Percentiles rank a stretch among this genome's conserved stretches.
phyloP scores from a whole-genome alignment of 2,329 filamentous ascomycete genomes.

The Daldinia sp. region DNA sequence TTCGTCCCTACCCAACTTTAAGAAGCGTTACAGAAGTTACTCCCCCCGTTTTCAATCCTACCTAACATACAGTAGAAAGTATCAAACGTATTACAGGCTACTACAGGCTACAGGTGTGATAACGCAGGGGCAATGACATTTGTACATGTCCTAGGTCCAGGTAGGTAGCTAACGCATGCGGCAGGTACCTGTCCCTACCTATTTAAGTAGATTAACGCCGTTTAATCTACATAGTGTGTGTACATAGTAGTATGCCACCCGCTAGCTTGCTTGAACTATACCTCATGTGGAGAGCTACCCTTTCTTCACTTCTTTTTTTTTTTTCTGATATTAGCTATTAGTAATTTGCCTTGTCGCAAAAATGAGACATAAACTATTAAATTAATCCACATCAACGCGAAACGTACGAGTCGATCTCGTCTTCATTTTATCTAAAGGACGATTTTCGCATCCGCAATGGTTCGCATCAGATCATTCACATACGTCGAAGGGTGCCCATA shows the following conservation, averaged over 20 bases:
- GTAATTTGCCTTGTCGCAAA: not conserved
- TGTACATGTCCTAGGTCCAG: not conserved
- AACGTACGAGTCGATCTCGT: slow-evolving; percentile 5
- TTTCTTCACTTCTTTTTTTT: not conserved
- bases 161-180: not conserved
- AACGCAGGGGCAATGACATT: slow-evolving; percentile 4
- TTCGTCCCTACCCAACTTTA: not conserved
- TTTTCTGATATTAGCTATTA: not conserved
- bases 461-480: slow-evolving; percentile 26
- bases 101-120: not conserved
- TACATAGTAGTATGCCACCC: not conserved
- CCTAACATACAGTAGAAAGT: not conserved
- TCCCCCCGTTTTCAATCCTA: not conserved
- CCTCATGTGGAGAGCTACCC: slow-evolving; percentile 18
- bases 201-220: slow-evolving; percentile 1
- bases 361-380: not conserved
- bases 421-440: not conserved
- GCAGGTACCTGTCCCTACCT: not conserved
- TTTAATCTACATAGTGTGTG: not conserved
- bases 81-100: not conserved
- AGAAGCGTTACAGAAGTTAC: not conserved
- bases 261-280: not conserved
- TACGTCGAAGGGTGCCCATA: slow-evolving; percentile 20
- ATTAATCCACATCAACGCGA: not conserved
- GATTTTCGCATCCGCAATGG: not conserved